Percentiles rank a stretch among this genome's conserved stretches.
Conservation (phyloP, 2,329 filamentous ascomycete genomes). For the Macrophomina tecta region DNA sequence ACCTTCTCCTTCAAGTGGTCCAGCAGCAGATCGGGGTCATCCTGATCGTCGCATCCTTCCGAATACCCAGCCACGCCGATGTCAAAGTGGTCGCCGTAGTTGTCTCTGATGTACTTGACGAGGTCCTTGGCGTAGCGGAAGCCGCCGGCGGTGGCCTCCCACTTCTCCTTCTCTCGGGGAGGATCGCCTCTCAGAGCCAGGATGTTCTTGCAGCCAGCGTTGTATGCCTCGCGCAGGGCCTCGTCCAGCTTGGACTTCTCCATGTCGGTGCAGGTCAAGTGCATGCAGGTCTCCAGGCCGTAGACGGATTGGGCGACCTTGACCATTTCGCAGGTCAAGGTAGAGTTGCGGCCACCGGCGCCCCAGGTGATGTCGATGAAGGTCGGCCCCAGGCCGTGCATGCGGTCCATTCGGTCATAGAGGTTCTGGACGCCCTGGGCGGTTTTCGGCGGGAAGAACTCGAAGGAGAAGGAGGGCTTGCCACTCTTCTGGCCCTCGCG, state of each 20-base stretch:
- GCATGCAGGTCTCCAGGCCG: slow-evolving; percentile 98
- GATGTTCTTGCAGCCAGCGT: slow-evolving; percentile 96
- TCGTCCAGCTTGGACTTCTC: slow-evolving; percentile 88
- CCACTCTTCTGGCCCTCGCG: slow-evolving; percentile 77
- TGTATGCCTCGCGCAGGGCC: slow-evolving; percentile 86
- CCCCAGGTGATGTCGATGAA: slow-evolving; percentile 99
- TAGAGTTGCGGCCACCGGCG: slow-evolving; percentile 86
- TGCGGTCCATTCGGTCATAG: slow-evolving; percentile 99
- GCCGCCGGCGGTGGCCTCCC: slow-evolving; percentile 83
- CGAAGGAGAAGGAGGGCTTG: slow-evolving; percentile 94
- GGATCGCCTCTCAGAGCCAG: slow-evolving; percentile 92
- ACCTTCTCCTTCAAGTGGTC: slow-evolving; percentile 97
- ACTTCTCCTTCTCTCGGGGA: slow-evolving; percentile 90
- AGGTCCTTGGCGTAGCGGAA: slow-evolving; percentile 94
- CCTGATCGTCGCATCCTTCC: slow-evolving; percentile 92
- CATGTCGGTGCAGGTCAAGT: slow-evolving; percentile 98
- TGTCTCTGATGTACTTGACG: slow-evolving; percentile 79
- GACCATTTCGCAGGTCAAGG: slow-evolving; percentile 97
- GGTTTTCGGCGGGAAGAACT: slow-evolving; percentile 99
- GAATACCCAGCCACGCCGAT: slow-evolving; percentile 95
- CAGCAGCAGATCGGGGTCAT: slow-evolving; percentile 81
- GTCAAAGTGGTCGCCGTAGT: slow-evolving; percentile 89
- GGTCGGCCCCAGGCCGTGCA: slow-evolving; percentile 90
- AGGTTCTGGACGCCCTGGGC: slow-evolving; percentile 97
- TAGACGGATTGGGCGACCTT: slow-evolving; percentile 93